phyloP scores from a whole-genome alignment of 106 monocot genomes.

The Dioscorea dumetorum region DNA sequence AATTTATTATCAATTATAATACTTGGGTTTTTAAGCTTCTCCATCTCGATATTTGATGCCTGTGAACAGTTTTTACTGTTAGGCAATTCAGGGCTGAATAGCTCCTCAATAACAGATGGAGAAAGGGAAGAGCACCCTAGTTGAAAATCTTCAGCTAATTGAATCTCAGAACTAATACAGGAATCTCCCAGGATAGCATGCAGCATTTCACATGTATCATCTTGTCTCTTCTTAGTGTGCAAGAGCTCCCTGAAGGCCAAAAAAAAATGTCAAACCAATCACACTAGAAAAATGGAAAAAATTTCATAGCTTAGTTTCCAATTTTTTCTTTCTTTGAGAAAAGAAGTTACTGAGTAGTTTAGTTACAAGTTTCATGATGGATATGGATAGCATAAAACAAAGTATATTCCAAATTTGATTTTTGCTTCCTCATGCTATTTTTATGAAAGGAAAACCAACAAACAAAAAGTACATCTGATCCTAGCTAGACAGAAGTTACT shows the following conservation, averaged over 20 bases:
- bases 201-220: slow-evolving; percentile 58
- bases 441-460: too few relatives aligned
- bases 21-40: slow-evolving; percentile 40
- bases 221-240: slow-evolving; percentile 61
- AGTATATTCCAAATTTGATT: too few relatives aligned
- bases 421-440: too few relatives aligned
- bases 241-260: slow-evolving; percentile 52
- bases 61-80: slow-evolving; percentile 23
- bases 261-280: not conserved
- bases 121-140: slow-evolving; percentile 66
- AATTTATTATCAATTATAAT: slow-evolving; percentile 68
- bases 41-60: slow-evolving; percentile 37
- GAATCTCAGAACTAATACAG: slow-evolving; percentile 59
- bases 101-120: slow-evolving; percentile 37
- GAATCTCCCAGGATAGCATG: slow-evolving; percentile 52
- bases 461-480: too few relatives aligned
- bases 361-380: too few relatives aligned
- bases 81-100: slow-evolving; percentile 52
- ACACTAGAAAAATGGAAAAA: not conserved
- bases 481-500: too few relatives aligned
- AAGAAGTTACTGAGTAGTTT: too few relatives aligned
- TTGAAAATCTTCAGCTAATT: slow-evolving; percentile 47
- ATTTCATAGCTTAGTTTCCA: too few relatives aligned
- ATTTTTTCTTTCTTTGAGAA: too few relatives aligned
- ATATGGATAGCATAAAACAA: too few relatives aligned